These are phyloP conservation scores for Scortechinia acanthostroma DNA, from an alignment of 2,329 filamentous ascomycete genomes.

Conservation along the genomic window DNA sequence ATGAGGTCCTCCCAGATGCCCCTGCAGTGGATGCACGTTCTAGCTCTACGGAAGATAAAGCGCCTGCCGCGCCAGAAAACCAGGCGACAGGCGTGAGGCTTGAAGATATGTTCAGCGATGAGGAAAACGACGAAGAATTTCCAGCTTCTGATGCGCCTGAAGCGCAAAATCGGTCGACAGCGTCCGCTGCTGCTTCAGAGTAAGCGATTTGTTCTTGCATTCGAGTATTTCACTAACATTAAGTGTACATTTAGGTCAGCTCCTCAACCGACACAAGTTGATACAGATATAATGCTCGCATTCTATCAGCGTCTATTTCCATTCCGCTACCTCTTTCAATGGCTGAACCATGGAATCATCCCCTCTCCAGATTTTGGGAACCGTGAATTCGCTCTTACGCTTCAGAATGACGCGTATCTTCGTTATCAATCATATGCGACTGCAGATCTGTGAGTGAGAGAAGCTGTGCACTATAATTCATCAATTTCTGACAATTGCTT, in stretches of 20 bases:
- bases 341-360: constrained; percentile 87
- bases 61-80: no score
- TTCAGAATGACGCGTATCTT: constrained; percentile 86
- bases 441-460: constrained; percentile 45
- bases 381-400: constrained; percentile 90
- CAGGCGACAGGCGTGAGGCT: not conserved
- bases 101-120: not conserved
- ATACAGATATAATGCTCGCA: constrained; percentile 79
- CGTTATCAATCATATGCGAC: constrained; percentile 79
- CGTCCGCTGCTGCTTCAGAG: not conserved
- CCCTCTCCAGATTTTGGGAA: constrained; percentile 84
- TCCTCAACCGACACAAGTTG: constrained; percentile 16
- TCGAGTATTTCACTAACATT: no score
- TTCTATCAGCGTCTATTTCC: constrained; percentile 96
- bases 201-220: not conserved
- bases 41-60: no score
- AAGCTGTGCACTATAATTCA: no score
- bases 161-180: not conserved
- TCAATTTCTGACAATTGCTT: not conserved
- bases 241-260: no score
- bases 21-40: constrained; percentile 1
- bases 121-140: not conserved
- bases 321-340: constrained; percentile 90
- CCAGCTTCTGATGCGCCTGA: not conserved
- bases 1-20: not conserved